These are phyloP conservation scores for Oryza meridionalis DNA, from an alignment of 176 grass and related monocot species.

Conservation along the genomic window DNA sequence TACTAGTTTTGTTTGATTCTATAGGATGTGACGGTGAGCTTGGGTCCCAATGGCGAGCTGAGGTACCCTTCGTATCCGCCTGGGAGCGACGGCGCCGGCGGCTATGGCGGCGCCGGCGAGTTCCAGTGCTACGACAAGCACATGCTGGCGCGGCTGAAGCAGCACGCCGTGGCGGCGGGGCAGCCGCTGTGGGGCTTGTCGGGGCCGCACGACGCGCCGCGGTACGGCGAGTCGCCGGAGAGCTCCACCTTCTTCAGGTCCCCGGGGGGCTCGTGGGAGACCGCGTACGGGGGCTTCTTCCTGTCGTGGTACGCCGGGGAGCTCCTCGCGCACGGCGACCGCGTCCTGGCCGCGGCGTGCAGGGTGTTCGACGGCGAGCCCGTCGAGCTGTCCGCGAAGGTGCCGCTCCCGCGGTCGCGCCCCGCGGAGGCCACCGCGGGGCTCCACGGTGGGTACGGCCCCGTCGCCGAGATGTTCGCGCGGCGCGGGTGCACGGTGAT, in stretches of 20 bases:
- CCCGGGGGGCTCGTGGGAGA: slow-evolving; percentile 55
- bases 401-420: slow-evolving; percentile 49
- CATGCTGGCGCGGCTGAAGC: slow-evolving; percentile 57
- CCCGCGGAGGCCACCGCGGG: slow-evolving; percentile 49
- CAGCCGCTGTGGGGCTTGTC: slow-evolving; percentile 59
- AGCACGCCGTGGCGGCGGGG: slow-evolving; percentile 43
- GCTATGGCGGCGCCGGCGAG: slow-evolving; percentile 47
- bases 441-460: slow-evolving; percentile 49
- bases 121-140: slow-evolving; percentile 74
- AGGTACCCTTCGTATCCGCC: slow-evolving; percentile 57
- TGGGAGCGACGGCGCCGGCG: neutral
- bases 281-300: slow-evolving; percentile 61
- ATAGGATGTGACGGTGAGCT: slow-evolving; percentile 58
- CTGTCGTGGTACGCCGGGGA: slow-evolving; percentile 63
- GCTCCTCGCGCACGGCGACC: slow-evolving; percentile 55
- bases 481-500: slow-evolving; percentile 52
- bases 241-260: slow-evolving; percentile 50
- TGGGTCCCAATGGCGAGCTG: slow-evolving; percentile 64
- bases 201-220: slow-evolving; percentile 56
- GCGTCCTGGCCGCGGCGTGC: slow-evolving; percentile 45
- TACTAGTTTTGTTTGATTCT: neutral
- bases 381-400: slow-evolving; percentile 57
- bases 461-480: slow-evolving; percentile 48
- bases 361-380: slow-evolving; percentile 46
- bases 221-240: slow-evolving; percentile 41